Base-by-base conservation (phyloP, 2,329 filamentous ascomycete species). In the Mollisiaceae sp. region DNA sequence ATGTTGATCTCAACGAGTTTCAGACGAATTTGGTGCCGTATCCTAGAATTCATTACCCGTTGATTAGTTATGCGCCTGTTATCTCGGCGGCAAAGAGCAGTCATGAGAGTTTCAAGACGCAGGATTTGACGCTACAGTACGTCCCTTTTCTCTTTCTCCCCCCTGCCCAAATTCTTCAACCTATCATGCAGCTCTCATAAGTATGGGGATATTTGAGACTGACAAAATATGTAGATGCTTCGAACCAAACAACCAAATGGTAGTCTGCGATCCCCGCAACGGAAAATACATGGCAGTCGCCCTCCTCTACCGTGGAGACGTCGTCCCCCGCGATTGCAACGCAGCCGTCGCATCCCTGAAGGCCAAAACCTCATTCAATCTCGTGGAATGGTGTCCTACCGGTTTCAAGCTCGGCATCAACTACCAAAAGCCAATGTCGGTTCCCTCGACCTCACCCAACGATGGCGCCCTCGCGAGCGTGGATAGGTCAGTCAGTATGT, bases 251-350 rank as follows among this genome's bases (percentile, higher is more conserved):
- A 89, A 89, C 80, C 87, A 89, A 78, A 90, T 90, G 87, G 87
- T 89, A 60, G 86, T 88, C 69, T 90, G 87, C 72, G 86, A 90
- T 72, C 86, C 87, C 39, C 84, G 83, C 70, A 86, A 87, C 67
- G 87, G 87, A 73, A 89, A 89, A 77, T 90, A 89, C 80, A 90
- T 90, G 87, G 87, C 87, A 68, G 85, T 88, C 36, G 86, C 85
- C 59, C 82, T 90, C 54, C 79, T 90, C 69, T 90, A 90, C 81
- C 86, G 87, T 72, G 87, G 87, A 70, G 87, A 90, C 70, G 86
- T 88, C 47, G 84, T 89, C 56, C 86, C 87, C 66, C 84, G 84
- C 63, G 87, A 90, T 76, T 86, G 85, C 75, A 85, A 78, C 66
- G 81, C 81, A 65, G 86, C 87, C 45, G 82, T 89, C 68, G 85